Conservation (phyloP, 495 filamentous ascomycete genomes). For the Penicillium steckii region DNA sequence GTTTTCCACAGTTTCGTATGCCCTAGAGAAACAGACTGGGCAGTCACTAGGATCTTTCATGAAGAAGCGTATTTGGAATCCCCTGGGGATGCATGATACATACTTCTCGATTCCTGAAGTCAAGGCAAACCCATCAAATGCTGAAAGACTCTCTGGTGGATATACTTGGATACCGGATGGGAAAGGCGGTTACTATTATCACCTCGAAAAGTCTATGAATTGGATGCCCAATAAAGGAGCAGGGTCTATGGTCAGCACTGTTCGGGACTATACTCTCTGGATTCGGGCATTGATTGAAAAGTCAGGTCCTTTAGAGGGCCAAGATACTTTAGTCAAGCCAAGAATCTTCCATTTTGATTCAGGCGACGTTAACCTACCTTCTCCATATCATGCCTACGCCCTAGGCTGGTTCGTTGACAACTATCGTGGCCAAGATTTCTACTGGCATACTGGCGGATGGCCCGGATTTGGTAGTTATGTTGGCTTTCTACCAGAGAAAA, state of each 20-base stretch:
- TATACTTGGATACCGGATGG: slow-evolving; percentile 16
- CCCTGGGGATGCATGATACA: slow-evolving; percentile 45
- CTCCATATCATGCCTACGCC: slow-evolving; percentile 33
- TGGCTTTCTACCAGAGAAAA: slow-evolving; percentile 42
- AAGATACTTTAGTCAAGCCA: slow-evolving; percentile 35
- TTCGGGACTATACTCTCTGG: slow-evolving; percentile 54
- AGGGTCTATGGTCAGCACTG: slow-evolving; percentile 49
- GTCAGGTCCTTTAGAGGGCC: slow-evolving; percentile 31
- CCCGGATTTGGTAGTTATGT: slow-evolving; percentile 43
- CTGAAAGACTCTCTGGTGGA: slow-evolving; percentile 11
- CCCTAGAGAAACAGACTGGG: slow-evolving; percentile 41
- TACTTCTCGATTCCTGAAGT: slow-evolving; percentile 30
- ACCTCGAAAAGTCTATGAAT: slow-evolving; percentile 17
- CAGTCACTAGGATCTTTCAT: slow-evolving; percentile 37
- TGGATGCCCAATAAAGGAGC: slow-evolving; percentile 42
- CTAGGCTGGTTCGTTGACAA: slow-evolving; percentile 44
- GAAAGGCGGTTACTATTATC: slow-evolving; percentile 7
- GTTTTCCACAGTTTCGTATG: slow-evolving; percentile 44
- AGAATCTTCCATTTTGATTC: slow-evolving; percentile 28
- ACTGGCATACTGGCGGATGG: slow-evolving; percentile 46
- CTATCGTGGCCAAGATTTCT: slow-evolving; percentile 42
- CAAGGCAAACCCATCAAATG: slow-evolving; percentile 1
- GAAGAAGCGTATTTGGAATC: slow-evolving; percentile 41
- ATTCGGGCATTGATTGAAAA: slow-evolving; percentile 35
- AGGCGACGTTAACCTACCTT: slow-evolving; percentile 8